Conservation (phyloP, 163 green algal genomes). For the Scenedesmus sp. region DNA sequence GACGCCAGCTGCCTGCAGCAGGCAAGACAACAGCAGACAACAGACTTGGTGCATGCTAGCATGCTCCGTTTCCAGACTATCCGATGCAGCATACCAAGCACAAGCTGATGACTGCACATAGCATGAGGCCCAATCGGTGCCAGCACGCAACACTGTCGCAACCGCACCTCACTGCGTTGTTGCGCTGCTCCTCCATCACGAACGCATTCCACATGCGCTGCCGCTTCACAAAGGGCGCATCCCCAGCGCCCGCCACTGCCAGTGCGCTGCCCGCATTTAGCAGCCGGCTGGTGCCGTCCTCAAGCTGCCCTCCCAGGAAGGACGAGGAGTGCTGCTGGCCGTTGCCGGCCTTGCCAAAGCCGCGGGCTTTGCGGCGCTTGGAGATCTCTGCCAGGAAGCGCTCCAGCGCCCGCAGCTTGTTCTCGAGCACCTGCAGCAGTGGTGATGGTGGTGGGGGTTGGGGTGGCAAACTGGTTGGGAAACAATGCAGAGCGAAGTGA, state of each 20-base stretch:
- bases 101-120: not conserved
- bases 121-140: not conserved
- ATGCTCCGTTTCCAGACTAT: not conserved
- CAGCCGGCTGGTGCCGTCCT: conserved; percentile 46
- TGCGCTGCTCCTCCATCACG: conserved; percentile 78
- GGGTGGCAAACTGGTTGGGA: not conserved
- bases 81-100: not conserved
- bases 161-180: conserved; percentile 55
- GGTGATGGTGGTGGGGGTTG: not conserved
- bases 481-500: not conserved
- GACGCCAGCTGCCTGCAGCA: conserved; percentile 66
- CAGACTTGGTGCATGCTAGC: not conserved
- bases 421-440: conserved; percentile 62
- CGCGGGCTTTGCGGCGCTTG: conserved; percentile 52
- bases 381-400: conserved; percentile 69
- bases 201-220: conserved; percentile 80
- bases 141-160: not conserved
- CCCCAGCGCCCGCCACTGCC: not conserved
- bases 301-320: conserved; percentile 23
- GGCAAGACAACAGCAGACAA: not conserved
- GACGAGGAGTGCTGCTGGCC: not conserved
- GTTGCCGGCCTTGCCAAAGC: conserved; percentile 44
- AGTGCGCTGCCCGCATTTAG: not conserved
- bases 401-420: conserved; percentile 71
- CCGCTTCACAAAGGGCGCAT: conserved; percentile 70